A percentile compares a stretch with the other conserved stretches of the same genome.
phyloP scores from a whole-genome alignment of 2,329 filamentous ascomycete genomes.

The Paecilomyces fulvus region DNA sequence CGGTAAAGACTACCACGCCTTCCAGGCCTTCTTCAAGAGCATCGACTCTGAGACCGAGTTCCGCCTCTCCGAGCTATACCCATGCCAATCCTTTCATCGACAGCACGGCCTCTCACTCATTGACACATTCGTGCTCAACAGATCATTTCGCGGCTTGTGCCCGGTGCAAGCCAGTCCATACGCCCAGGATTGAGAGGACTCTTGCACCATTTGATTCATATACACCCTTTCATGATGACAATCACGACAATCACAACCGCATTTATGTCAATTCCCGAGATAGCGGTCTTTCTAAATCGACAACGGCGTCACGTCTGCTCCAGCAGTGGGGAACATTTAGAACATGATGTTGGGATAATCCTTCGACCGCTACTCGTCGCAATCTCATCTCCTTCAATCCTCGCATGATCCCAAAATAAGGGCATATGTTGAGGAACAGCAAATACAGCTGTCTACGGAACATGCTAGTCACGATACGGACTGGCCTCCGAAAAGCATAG shows the following conservation, averaged over 20 bases:
- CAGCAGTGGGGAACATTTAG: neutral
- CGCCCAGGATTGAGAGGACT: neutral
- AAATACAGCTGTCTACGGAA: neutral
- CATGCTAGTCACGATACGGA: neutral
- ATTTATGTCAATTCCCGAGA: neutral
- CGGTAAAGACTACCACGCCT: neutral
- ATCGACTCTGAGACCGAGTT: neutral
- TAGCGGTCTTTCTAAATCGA: neutral
- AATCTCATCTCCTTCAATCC: neutral
- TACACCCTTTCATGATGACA: neutral
- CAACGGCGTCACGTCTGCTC: neutral
- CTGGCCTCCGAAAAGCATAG: neutral
- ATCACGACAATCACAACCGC: neutral
- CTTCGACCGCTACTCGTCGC: neutral
- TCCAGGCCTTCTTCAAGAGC: neutral
- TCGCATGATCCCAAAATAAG: neutral
- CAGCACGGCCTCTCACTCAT: slow-evolving; percentile 12
- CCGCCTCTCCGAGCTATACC: slow-evolving; percentile 10
- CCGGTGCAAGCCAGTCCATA: slow-evolving; percentile 7
- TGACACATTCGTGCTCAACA: slow-evolving; percentile 14
- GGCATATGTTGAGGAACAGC: neutral
- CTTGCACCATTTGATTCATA: neutral
- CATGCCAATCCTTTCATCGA: slow-evolving; percentile 14
- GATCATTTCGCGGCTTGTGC: slow-evolving; percentile 10
- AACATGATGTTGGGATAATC: neutral